phyloP scores from a whole-genome alignment of 2,329 filamentous ascomycete species.

The Aureobasidium sp. region DNA sequence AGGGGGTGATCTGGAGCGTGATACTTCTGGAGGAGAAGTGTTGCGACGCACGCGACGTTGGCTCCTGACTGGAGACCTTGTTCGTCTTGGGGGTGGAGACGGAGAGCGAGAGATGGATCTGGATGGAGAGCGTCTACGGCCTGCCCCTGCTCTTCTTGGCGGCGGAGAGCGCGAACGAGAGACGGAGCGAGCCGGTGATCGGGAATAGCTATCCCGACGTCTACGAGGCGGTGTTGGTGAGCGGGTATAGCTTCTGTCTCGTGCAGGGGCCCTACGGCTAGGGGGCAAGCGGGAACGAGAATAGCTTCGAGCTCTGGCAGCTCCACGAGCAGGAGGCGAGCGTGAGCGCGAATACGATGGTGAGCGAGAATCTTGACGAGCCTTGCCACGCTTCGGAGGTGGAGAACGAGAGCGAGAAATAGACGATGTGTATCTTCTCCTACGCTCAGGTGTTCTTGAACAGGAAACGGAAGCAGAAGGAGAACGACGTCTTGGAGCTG shows the following conservation, averaged over 20 bases:
- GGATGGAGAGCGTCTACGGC: conserved; percentile 12
- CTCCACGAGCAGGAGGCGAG: conserved; percentile 19
- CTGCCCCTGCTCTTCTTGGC: conserved; percentile 6
- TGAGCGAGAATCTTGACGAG: conserved; percentile 17
- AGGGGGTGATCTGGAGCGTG: conserved; percentile 12
- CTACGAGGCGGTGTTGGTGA: conserved; percentile 12
- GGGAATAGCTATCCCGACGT: conserved; percentile 3
- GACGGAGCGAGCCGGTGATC: not conserved
- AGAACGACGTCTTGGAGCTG: conserved; percentile 13
- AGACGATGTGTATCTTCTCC: conserved; percentile 16
- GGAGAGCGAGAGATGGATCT: conserved; percentile 14
- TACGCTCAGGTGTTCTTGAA: conserved; percentile 24
- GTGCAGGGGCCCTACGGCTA: not conserved
- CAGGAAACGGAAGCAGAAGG: conserved; percentile 17
- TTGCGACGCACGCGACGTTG: conserved; percentile 8
- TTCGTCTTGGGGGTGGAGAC: conserved; percentile 11
- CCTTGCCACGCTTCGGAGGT: conserved; percentile 16
- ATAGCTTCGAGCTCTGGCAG: conserved; percentile 20
- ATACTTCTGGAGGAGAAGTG: conserved; percentile 3
- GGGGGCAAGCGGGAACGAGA: conserved; percentile 15
- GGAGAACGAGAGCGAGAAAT: conserved; percentile 21
- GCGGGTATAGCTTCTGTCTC: conserved; percentile 12
- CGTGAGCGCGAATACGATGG: conserved; percentile 16
- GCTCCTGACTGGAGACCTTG: conserved; percentile 1
- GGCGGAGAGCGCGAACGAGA: conserved; percentile 8